Evolutionary conservation across 2,329 filamentous ascomycete species (phyloP).

Genomic region (Fusarium clavum): DNA sequence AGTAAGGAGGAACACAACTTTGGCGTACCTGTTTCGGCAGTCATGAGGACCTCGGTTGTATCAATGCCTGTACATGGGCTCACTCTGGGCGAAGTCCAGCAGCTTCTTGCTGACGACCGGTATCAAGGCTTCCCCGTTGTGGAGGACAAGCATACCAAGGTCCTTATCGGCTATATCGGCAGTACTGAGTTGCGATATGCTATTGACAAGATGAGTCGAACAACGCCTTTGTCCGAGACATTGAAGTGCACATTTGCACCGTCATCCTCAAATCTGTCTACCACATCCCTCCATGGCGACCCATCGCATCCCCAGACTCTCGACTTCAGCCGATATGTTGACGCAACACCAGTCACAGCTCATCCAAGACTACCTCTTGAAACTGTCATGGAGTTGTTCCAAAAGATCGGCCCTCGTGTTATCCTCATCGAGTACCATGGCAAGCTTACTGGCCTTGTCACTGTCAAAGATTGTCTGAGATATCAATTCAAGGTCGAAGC

Average conservation of each 20-base stretch:
- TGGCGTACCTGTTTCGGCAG: slow-evolving; percentile 89
- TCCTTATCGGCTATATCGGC: slow-evolving; percentile 90
- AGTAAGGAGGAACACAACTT: slow-evolving; percentile 98
- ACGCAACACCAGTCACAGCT: slow-evolving; percentile 88
- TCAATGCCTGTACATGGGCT: slow-evolving; percentile 80
- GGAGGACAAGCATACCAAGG: slow-evolving; percentile 75
- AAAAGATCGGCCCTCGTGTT: slow-evolving; percentile 94
- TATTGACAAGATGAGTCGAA: slow-evolving; percentile 80
- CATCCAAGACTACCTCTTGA: slow-evolving; percentile 93
- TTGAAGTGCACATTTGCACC: slow-evolving; percentile 81
- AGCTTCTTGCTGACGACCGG: slow-evolving; percentile 78
- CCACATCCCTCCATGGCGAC: slow-evolving; percentile 51
- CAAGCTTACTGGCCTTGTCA: slow-evolving; percentile 84
- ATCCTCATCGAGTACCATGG: slow-evolving; percentile 94
- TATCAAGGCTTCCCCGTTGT: slow-evolving; percentile 96
- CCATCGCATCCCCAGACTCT: slow-evolving; percentile 62
- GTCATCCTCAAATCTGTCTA: slow-evolving; percentile 48
- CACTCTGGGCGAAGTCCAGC: slow-evolving; percentile 80
- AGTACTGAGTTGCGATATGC: slow-evolving; percentile 92
- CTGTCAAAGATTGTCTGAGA: slow-evolving; percentile 95
- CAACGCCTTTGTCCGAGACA: slow-evolving; percentile 72
- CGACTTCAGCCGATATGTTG: slow-evolving; percentile 89
- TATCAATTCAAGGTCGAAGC: slow-evolving; percentile 98
- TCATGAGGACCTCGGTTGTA: slow-evolving; percentile 84
- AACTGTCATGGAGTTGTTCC: slow-evolving; percentile 98